Base-by-base conservation (phyloP, 1,284 basidiomycete genomes). In the Naganishia cerealis region DNA sequence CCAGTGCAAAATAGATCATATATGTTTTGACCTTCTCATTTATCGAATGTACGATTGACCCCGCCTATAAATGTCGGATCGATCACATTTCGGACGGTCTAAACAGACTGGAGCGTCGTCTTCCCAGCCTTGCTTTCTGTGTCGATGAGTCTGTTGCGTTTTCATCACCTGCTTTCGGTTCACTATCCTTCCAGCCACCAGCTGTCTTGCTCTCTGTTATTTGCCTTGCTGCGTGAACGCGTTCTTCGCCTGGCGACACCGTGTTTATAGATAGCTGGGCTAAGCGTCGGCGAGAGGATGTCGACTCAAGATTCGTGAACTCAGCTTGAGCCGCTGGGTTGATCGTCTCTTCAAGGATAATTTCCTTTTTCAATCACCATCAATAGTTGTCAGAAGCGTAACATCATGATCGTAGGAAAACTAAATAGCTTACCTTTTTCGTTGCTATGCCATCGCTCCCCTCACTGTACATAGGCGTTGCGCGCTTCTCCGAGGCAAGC, bases 101-200 rank as follows among this genome's bases (percentile, higher is more conserved):
- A 26, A 63, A 63, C 6, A 63, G 61, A 24, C 61, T 63, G 39
- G 61, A 63, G 2, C 61, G 61, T 15, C 61, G 61, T 36, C 61
- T 21, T 18, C 61, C 61, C 13, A 63, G 61, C 33, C 48, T 63
- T 21, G 61, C 61, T 39, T 63, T 63, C 50, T 54, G 61, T 40
- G 50, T 42, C 10, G 24, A 8, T 33, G 36, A 39, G 29, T 54
- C 50, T 16, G 18, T 26, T 7, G 18, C 33, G 38, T 63, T 39
- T 16, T 61, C 58, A 18, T 18, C 42, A 26, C 26, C 43, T 26
- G 26, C n/a, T 26, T 7, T 16, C 16, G 4, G 39, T 16, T 13
- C 36, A 21, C 24, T 26, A 21, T 63, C 33, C n/a, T 3, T 40
- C 21, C n/a, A 16, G 50, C 53, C 38, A 24, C 26, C 29, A 7